Percentiles rank a stretch among this genome's conserved stretches.
Conservation (phyloP, 768 basidiomycete genomes). For the Leucocoprinus sp. region DNA sequence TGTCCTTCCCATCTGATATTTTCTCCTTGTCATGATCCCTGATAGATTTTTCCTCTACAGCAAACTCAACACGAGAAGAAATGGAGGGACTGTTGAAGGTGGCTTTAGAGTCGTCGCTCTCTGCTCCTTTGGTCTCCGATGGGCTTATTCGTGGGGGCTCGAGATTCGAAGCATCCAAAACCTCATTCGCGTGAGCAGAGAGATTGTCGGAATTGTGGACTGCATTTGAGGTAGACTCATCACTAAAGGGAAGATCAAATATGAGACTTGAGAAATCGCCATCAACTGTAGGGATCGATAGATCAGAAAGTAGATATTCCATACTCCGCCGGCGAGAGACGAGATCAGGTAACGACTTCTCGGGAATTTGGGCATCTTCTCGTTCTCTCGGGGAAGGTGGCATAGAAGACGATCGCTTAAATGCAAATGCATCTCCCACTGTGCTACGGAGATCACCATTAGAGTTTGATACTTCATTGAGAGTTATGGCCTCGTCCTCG, state of each 20-base stretch:
- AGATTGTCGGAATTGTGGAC: not conserved
- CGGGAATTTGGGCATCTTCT: slow-evolving; percentile 11
- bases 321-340: slow-evolving; percentile 13
- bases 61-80: not conserved
- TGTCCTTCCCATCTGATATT: slow-evolving; percentile 3
- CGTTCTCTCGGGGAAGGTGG: slow-evolving; percentile 14
- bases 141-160: not conserved
- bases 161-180: not conserved
- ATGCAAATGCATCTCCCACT: not conserved
- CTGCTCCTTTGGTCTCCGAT: not conserved
- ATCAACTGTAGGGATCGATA: not conserved
- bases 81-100: not conserved
- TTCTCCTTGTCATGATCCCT: slow-evolving; percentile 2
- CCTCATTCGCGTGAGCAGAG: not conserved
- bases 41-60: not conserved
- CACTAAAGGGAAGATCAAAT: not conserved
- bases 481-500: not conserved
- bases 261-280: not conserved
- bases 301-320: slow-evolving; percentile 8
- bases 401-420: slow-evolving; percentile 13
- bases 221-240: not conserved
- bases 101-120: slow-evolving; percentile 10
- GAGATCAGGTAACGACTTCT: slow-evolving; percentile 7
- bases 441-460: not conserved
- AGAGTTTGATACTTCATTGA: not conserved